Base-by-base conservation (phyloP, 2,329 filamentous ascomycete species). In the Paracoccidioides brasiliensis region DNA sequence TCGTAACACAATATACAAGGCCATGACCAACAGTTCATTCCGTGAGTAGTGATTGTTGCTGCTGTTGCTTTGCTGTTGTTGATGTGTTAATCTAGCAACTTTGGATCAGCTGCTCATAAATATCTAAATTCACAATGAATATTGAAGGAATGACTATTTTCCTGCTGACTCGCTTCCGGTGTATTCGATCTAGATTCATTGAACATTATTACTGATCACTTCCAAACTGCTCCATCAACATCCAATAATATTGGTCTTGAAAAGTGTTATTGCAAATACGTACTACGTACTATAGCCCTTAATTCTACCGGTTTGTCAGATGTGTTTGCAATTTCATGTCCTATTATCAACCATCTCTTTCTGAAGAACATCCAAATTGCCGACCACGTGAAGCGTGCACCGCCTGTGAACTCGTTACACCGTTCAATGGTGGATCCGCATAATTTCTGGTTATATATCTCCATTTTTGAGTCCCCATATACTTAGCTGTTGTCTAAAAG, bases 11-110 rank as follows among this genome's bases (percentile, higher is more conserved):
- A 12, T 32, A 32, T 42, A 51, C 44, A 30, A 45, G 42, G 41
- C 54, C 43, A 46, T 48, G 54, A 35, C 49, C 54, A 35, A 38
- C 49, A 32, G 48, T 53, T 53, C 43, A 35, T 53, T 41, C 45
- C 40, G 15, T 30, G 28, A 37, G 40, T 14, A n/a, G 4, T 9
- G 12, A n/a, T 28, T 42, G 12, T 42, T 3, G 10, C 33, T 37
- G n/a, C 37, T 49, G 14, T 49, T 15, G 37, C 6, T 9, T 49
- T 10, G 46, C n/a, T 37, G 7, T 22, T 22, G 22, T 22, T 22
- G 44, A 14, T 33, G 30, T n/a, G 12, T 4, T 33, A 22, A 22
- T 22, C 22, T 46, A 30, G 10, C 9, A 46, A 30, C 5, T 12
- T 46, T 33, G n/a, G 12, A 14, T 30, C 10, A 14, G 44, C 30